Conservation (phyloP, 2,329 filamentous ascomycete genomes). For the Aphanoascus verrucosus region DNA sequence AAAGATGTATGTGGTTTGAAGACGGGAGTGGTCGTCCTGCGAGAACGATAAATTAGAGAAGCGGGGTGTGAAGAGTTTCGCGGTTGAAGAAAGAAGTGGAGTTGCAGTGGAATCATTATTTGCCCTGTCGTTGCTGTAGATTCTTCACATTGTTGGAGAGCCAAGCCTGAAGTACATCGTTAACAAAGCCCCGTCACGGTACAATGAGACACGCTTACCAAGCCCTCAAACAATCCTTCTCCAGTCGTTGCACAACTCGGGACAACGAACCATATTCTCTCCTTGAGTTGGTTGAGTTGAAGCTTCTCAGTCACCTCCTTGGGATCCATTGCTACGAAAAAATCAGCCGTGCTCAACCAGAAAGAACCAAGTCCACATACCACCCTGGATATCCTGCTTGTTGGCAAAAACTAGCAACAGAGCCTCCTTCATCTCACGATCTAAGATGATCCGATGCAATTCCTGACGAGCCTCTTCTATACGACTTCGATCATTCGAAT, state of each 20-base stretch:
- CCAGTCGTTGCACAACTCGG: conserved; percentile 73
- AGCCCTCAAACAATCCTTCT: conserved; percentile 68
- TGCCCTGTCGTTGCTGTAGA: conserved; percentile 31
- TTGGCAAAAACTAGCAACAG: conserved; percentile 93
- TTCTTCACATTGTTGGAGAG: conserved; percentile 73
- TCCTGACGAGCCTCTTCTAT: conserved; percentile 91
- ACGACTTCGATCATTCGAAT: conserved; percentile 81
- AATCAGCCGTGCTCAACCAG: neutral
- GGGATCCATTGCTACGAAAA: conserved; percentile 57
- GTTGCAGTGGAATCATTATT: conserved; percentile 3
- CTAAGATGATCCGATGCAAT: conserved; percentile 93
- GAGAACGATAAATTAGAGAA: neutral
- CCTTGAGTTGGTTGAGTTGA: conserved; percentile 64
- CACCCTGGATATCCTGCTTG: conserved; percentile 88
- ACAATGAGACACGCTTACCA: conserved; percentile 41
- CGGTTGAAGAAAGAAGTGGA: neutral
- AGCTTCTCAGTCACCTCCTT: conserved; percentile 69
- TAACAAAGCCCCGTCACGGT: conserved; percentile 15
- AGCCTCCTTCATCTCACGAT: conserved; percentile 94
- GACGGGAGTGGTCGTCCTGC: neutral
- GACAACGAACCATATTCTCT: conserved; percentile 76
- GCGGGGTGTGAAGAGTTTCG: neutral
- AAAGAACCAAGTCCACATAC: conserved; percentile 24
- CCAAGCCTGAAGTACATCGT: conserved; percentile 47
- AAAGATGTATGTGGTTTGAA: neutral